Evolutionary conservation across 768 basidiomycete species (phyloP), one percentile per base, ranked within the genome.

Genomic region (Russula virescens): DNA sequence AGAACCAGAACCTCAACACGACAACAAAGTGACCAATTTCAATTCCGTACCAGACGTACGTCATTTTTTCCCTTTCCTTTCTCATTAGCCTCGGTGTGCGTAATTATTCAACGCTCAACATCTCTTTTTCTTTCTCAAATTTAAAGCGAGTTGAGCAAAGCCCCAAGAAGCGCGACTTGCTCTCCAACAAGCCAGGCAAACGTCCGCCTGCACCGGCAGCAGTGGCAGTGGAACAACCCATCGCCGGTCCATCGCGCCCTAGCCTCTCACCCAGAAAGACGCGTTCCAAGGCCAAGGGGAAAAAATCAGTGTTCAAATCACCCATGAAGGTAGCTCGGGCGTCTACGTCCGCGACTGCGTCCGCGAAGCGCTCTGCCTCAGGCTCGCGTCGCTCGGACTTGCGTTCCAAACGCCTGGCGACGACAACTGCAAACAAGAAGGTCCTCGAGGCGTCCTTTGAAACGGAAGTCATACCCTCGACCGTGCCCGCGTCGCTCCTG

Each of bases 401-500:
- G 5, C 31, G 68, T 56, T 56, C 50, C n/a, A 66, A 28, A 53
- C 65, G 61, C 68, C 68, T 58, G 69, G 8, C 8, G 31, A 31
- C 31, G 31, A 31, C 31, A 31, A 31, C 31, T 31, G 8, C 31
- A 8, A 31, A 3, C 5, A 31, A 3, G 31, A 31, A 31, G 5
- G 31, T 31, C 31, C 31, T 76, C 19, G 74, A 77, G 57, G 77
- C 80, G 26, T 73, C 81, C 9, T 82, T 78, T 63, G 82, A 83
- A 64, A 83, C 82, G 45, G 83, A 83, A 66, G 73, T 82, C 25
- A 80, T 82, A 38, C 76, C 77, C 5, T 69, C 72, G 26, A 62
- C 51, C 1, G 68, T 69, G 16, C 55, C 66, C 16, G 54, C 69
- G 3, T 69, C 70, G 1, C 59, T 87, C 35, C 78, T 89, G 25